Evolutionary conservation across 2,329 filamentous ascomycete genomes (phyloP), one percentile per base, ranked within the genome.

Genomic region (Didymella lethalis): DNA sequence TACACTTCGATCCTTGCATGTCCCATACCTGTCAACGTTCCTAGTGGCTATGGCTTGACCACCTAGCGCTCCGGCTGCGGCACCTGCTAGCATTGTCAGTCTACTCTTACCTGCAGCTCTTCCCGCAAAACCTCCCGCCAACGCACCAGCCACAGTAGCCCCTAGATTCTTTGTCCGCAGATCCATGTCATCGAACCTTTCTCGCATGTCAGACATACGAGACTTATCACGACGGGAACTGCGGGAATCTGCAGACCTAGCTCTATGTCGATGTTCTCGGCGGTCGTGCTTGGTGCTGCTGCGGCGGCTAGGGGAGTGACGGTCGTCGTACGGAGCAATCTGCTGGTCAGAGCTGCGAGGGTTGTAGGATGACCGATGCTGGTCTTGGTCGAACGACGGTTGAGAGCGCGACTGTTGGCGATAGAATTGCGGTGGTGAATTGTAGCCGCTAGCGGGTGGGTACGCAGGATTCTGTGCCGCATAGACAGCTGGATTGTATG

Each of bases 131-230:
- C 74, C 75, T 57, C 75, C 75, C 43, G 71, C 75, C 65, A 77
- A 75, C 71, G 74, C 75, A 75, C 75, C 75, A 70, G 68, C 74
- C 66, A 74, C 66, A 54, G 71, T 71, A 64, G 75, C 74, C 46
- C 72, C 72, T 63, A 76, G 59, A 57, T 67, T 67, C 59, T 67
- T 70, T 29, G 75, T 73, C 34, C 69, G 68, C 61, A 70, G 41
- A 57, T 75, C 72, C 61, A 76, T 68, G 48, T 64, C 64, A 45
- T 75, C 75, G 59, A 76, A 74, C 62, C 72, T 76, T 61, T 67
- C 72, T 63, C 73, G 73, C 59, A 76, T 58, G 66, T 68, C 68
- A 67, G 66, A 51, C 68, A 70, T 67, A 63, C 68, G 68, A 43
- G 68, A 69, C 63, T 54, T 59, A 44, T 69, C 68, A 59, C 70